phyloP scores from a whole-genome alignment of 495 filamentous ascomycete genomes.

The Aspergillus diversus region DNA sequence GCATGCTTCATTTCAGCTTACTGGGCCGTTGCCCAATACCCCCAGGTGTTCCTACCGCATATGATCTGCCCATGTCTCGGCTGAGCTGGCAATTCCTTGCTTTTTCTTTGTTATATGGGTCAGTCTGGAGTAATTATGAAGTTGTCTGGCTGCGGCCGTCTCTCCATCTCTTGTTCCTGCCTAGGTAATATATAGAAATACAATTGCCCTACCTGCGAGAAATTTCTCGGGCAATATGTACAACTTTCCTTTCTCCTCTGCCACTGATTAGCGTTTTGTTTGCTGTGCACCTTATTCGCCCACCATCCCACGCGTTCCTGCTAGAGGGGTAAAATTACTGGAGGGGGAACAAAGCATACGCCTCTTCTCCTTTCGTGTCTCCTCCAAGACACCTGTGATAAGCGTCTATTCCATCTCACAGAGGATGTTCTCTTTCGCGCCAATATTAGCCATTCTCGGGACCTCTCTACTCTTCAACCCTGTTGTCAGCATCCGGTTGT shows the following conservation, averaged over 20 bases:
- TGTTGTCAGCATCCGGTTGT: slow-evolving; percentile 5
- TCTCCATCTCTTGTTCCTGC: neutral
- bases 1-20: neutral
- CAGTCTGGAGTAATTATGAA: slow-evolving; percentile 3
- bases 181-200: slow-evolving; percentile 8
- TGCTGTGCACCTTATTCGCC: neutral
- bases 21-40: slow-evolving; percentile 1
- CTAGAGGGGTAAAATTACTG: no score
- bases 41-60: slow-evolving; percentile 1
- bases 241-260: neutral
- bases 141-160: slow-evolving; percentile 6
- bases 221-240: neutral
- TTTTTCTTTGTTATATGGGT: slow-evolving; percentile 5
- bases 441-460: neutral
- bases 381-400: neutral
- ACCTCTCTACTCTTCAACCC: neutral
- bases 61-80: slow-evolving; percentile 7
- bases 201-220: neutral
- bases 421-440: slow-evolving; percentile 11
- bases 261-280: neutral
- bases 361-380: neutral
- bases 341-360: neutral
- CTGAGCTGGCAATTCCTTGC: slow-evolving; percentile 6
- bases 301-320: no score
- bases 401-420: neutral